Evolutionary conservation across 805 yeast species (phyloP).

Genomic region (Candida qinlingensis): DNA sequence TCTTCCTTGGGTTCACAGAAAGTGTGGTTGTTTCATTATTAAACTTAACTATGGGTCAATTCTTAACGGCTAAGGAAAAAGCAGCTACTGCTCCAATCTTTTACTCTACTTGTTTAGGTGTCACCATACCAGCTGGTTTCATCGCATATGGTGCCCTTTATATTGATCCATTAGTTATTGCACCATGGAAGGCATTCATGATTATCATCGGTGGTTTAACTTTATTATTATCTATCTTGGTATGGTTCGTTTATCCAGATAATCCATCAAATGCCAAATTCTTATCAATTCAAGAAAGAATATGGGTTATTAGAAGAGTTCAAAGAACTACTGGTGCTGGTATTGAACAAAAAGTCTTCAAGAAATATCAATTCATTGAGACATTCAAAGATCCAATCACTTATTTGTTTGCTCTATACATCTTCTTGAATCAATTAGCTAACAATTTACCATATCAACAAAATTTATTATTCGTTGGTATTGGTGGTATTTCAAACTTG

Average conservation of each 20-base stretch:
- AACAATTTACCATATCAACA: conserved; percentile 51
- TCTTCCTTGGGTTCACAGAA: conserved; percentile 48
- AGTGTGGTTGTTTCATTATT: conserved; percentile 39
- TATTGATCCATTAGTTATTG: conserved; percentile 21
- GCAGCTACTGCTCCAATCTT: conserved; percentile 51
- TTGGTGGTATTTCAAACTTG: conserved; percentile 39
- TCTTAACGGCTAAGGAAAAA: conserved; percentile 42
- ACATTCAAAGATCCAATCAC: conserved; percentile 43
- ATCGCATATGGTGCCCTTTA: conserved; percentile 37
- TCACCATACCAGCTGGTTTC: conserved; percentile 47
- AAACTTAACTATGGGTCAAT: conserved; percentile 45
- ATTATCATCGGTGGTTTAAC: conserved; percentile 55
- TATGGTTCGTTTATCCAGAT: conserved; percentile 44
- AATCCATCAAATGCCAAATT: conserved; percentile 50
- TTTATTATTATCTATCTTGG: conserved; percentile 30
- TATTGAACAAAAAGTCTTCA: conserved; percentile 42
- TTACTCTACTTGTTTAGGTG: conserved; percentile 46
- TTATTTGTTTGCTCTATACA: conserved; percentile 37
- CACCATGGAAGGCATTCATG: conserved; percentile 50
- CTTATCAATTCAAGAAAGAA: conserved; percentile 34
- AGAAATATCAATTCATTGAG: conserved; percentile 45
- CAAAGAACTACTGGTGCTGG: conserved; percentile 35
- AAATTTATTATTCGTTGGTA: conserved; percentile 39
- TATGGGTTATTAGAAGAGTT: conserved; percentile 30
- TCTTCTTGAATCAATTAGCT: conserved; percentile 43